These are phyloP conservation scores for Aphanocladium album DNA, from an alignment of 2,329 filamentous ascomycete species.

Conservation along the genomic window DNA sequence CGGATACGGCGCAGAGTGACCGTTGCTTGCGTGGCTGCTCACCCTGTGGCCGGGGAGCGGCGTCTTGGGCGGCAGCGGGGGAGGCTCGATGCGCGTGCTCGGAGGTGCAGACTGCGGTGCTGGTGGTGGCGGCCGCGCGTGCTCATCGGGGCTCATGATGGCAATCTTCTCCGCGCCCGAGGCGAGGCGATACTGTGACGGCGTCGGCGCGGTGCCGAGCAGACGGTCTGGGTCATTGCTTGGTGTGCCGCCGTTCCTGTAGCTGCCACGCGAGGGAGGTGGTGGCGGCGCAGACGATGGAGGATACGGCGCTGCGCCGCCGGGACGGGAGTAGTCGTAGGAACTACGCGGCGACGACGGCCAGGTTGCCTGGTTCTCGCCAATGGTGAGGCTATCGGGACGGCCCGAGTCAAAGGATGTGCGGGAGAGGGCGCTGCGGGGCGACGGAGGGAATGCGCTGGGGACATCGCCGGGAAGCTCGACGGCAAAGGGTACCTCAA, in stretches of 20 bases:
- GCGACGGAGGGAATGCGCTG: slow-evolving; percentile 30
- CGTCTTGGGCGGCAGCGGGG: slow-evolving; percentile 73
- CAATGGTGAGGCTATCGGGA: slow-evolving; percentile 42
- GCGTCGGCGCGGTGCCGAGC: slow-evolving; percentile 52
- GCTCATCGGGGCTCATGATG: slow-evolving; percentile 56
- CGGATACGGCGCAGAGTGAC: slow-evolving; percentile 65
- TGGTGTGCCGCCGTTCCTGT: slow-evolving; percentile 28
- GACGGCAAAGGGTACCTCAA: slow-evolving; percentile 42
- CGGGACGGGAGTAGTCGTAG: slow-evolving; percentile 38
- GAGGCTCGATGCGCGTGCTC: slow-evolving; percentile 49
- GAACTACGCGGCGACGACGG: slow-evolving; percentile 47
- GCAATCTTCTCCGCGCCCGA: slow-evolving; percentile 61
- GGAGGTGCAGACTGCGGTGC: slow-evolving; percentile 28
- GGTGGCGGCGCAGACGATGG: slow-evolving; percentile 21
- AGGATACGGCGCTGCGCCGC: slow-evolving; percentile 25
- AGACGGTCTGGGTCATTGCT: slow-evolving; percentile 51
- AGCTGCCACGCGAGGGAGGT: slow-evolving; percentile 15
- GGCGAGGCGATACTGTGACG: slow-evolving; percentile 52
- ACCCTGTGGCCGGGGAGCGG: slow-evolving; percentile 54
- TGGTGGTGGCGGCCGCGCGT: slow-evolving; percentile 35
- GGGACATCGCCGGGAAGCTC: slow-evolving; percentile 56
- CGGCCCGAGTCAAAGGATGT: slow-evolving; percentile 53
- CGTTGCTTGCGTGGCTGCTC: slow-evolving; percentile 14
- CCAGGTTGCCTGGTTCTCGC: slow-evolving; percentile 20
- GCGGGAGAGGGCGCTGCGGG: slow-evolving; percentile 36